Conservation (phyloP, 2,329 filamentous ascomycete species). For the Apiospora arundinis region DNA sequence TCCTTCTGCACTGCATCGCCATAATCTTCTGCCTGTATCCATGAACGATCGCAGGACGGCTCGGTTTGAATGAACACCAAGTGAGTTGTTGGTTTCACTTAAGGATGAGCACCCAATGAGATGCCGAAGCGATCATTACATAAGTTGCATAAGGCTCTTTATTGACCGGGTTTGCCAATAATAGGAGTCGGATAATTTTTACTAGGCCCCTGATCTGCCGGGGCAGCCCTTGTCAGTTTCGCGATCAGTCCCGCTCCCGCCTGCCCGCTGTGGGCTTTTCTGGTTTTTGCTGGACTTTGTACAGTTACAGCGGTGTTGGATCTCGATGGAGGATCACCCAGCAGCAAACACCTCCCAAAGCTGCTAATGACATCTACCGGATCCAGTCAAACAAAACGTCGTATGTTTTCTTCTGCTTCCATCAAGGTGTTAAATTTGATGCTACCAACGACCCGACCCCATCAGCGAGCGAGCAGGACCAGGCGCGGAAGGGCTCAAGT, state of each 20-base stretch:
- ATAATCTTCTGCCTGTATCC: background rate
- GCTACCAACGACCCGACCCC: background rate
- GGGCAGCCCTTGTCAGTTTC: constrained; percentile 13
- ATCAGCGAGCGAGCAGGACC: background rate
- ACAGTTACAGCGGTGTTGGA: constrained; percentile 17
- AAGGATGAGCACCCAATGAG: background rate
- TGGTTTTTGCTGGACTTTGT: background rate
- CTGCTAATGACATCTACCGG: constrained; percentile 14
- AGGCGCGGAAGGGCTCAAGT: background rate
- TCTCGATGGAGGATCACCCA: constrained; percentile 6
- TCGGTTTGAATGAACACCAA: background rate
- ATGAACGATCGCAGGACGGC: background rate
- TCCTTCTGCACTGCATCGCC: background rate
- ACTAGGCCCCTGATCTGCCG: constrained; percentile 11
- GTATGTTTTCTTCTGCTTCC: background rate
- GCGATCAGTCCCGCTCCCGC: constrained; percentile 17
- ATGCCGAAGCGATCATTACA: background rate
- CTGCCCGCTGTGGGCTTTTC: constrained; percentile 6
- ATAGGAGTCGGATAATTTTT: constrained; percentile 13
- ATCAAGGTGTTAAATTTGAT: constrained; percentile 6
- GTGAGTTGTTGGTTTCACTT: constrained; percentile 14
- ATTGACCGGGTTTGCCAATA: constrained; percentile 10
- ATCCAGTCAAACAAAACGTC: constrained; percentile 9
- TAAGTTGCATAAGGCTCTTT: constrained; percentile 18
- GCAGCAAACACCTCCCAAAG: constrained; percentile 12